These are phyloP conservation scores for Neonectria hederae DNA, from an alignment of 2,329 filamentous ascomycete species.

Conservation along the genomic window DNA sequence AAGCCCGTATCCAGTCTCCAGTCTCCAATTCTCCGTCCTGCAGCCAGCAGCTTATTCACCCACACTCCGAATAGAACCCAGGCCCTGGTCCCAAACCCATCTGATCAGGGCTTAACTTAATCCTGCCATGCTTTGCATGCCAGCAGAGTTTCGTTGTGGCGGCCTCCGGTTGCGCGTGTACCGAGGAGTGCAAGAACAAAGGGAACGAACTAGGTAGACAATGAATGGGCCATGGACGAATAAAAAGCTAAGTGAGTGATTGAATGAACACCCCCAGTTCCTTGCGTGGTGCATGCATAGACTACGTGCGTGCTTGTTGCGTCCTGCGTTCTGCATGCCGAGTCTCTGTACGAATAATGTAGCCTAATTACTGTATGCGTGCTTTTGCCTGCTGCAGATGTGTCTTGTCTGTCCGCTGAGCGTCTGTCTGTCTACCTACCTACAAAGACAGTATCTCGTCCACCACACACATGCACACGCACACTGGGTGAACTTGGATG, in stretches of 20 bases:
- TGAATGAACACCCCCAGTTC: conserved; percentile 7
- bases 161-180: conserved; percentile 3
- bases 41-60: background rate
- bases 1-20: background rate
- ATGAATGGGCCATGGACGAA: conserved; percentile 4
- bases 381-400: conserved; percentile 2
- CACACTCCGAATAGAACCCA: background rate
- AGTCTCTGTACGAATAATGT: too few species aligned
- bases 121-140: too few species aligned
- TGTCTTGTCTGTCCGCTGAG: too few species aligned
- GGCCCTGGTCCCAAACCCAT: conserved; percentile 3
- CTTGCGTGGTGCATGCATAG: conserved; percentile 9
- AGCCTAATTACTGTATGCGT: background rate
- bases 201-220: conserved; percentile 7
- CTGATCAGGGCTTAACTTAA: conserved; percentile 7
- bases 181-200: conserved; percentile 7
- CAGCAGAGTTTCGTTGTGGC: too few species aligned
- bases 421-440: too few species aligned
- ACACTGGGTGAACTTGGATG: conserved; percentile 4
- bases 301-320: conserved; percentile 2
- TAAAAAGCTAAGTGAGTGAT: conserved; percentile 1
- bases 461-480: background rate
- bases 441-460: too few species aligned
- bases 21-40: background rate
- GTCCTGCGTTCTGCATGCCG: conserved; percentile 5